phyloP scores from a whole-genome alignment of 148 eudicot species.

The Rhododendron mucronatum region DNA sequence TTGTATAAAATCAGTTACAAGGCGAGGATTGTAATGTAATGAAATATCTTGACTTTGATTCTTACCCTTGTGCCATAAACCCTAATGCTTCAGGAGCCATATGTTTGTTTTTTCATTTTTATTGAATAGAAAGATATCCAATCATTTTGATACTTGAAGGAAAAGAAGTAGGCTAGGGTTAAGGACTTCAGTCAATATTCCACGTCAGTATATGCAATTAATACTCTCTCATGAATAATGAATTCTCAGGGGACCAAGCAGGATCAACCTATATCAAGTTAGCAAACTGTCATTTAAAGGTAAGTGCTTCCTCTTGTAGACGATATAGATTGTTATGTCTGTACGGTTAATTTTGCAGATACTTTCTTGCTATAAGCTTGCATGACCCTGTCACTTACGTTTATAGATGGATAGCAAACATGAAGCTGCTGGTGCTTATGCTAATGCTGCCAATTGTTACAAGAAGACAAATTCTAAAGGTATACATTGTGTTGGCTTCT shows the following conservation, averaged over 20 bases:
- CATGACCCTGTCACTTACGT: not conserved
- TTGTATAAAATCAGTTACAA: not conserved
- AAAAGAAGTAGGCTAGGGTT: not conserved
- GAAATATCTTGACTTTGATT: not conserved
- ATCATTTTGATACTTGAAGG: not conserved
- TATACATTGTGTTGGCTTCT: conserved; percentile 1
- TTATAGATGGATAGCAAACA: conserved; percentile 42
- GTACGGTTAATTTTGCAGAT: not conserved
- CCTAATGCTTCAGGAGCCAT: not conserved
- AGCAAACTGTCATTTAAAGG: conserved; percentile 45
- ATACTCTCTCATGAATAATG: not conserved
- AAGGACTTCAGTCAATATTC: not conserved
- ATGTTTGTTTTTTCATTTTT: not conserved
- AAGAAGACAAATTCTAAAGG: conserved; percentile 45
- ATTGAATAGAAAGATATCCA: not conserved
- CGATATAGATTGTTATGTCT: not conserved
- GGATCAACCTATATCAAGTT: conserved; percentile 33
- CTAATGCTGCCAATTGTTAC: conserved; percentile 44
- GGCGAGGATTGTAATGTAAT: not conserved
- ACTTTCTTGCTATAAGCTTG: not conserved
- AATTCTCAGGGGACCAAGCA: conserved; percentile 45
- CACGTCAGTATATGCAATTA: not conserved
- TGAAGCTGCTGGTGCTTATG: conserved; percentile 48
- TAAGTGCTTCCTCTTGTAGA: conserved; percentile 5
- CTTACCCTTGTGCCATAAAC: not conserved